Evolutionary conservation across 371 early-diverging fungal genomes (phyloP).

Genomic region (Mucor mucedo): DNA sequence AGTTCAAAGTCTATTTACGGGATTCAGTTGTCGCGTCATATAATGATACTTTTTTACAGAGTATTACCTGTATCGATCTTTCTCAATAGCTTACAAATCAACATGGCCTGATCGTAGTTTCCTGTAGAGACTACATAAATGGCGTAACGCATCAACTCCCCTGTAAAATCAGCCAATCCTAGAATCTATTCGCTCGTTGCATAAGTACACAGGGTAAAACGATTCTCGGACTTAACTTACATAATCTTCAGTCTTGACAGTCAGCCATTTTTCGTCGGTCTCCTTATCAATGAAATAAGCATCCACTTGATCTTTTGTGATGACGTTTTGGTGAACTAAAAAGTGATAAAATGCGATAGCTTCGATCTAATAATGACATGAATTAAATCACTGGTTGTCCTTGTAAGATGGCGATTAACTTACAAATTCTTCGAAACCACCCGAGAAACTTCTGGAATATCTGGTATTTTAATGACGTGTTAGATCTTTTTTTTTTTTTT

Average conservation of each 20-base stretch:
- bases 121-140: slow-evolving; percentile 59
- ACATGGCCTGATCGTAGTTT: slow-evolving; percentile 48
- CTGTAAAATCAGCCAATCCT: slow-evolving; percentile 74
- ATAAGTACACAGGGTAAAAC: too few relatives aligned
- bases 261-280: slow-evolving; percentile 24
- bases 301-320: slow-evolving; percentile 53
- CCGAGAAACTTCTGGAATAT: slow-evolving; percentile 55
- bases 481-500: neutral
- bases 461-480: slow-evolving; percentile 11
- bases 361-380: slow-evolving; percentile 54
- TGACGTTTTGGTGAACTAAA: slow-evolving; percentile 48
- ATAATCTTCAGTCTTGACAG: slow-evolving; percentile 62
- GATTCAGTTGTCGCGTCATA: neutral
- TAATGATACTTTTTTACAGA: neutral
- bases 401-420: neutral
- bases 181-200: slow-evolving; percentile 23
- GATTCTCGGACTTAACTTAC: slow-evolving; percentile 18
- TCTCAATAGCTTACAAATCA: slow-evolving; percentile 55
- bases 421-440: slow-evolving; percentile 63
- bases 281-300: slow-evolving; percentile 45
- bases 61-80: slow-evolving; percentile 43
- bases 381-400: neutral
- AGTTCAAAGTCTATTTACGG: slow-evolving; percentile 36
- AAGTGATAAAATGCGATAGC: slow-evolving; percentile 64
- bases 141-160: slow-evolving; percentile 73